Percentiles rank a stretch among this genome's conserved stretches.
Evolutionary conservation across 1,139 yeast species (phyloP).

Genomic region (Candida labiduridarum): DNA sequence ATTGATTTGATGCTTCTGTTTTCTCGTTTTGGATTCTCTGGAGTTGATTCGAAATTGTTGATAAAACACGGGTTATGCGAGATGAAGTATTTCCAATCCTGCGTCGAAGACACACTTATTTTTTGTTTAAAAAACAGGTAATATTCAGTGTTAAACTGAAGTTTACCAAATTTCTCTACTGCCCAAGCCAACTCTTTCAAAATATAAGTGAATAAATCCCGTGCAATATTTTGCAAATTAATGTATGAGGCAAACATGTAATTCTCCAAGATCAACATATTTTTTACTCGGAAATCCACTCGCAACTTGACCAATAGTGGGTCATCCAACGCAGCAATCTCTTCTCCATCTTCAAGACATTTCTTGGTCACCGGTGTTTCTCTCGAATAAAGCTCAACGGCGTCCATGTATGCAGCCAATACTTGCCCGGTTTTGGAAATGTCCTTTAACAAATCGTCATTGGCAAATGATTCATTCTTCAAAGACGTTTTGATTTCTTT

Average conservation of each 20-base stretch:
- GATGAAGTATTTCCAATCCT: conserved; percentile 46
- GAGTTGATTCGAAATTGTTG: conserved; percentile 32
- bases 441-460: conserved; percentile 38
- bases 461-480: conserved; percentile 48
- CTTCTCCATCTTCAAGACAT: conserved; percentile 26
- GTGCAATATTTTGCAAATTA: conserved; percentile 48
- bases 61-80: conserved; percentile 39
- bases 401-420: conserved; percentile 32
- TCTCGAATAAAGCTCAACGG: conserved; percentile 38
- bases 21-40: conserved; percentile 31
- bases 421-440: conserved; percentile 43
- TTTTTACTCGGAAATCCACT: conserved; percentile 45
- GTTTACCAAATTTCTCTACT: conserved; percentile 39
- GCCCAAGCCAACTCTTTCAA: conserved; percentile 39
- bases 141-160: conserved; percentile 19
- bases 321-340: conserved; percentile 35
- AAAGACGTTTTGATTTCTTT: conserved; percentile 46
- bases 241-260: conserved; percentile 47
- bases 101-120: conserved; percentile 23
- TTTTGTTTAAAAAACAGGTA: conserved; percentile 24
- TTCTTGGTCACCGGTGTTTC: conserved; percentile 29
- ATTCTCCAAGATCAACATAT: conserved; percentile 46
- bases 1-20: conserved; percentile 33
- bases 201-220: conserved; percentile 42
- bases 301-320: conserved; percentile 46